Evolutionary conservation across 208 protist genomes (phyloP).

Genomic region (Wallacemonas rigidus): DNA sequence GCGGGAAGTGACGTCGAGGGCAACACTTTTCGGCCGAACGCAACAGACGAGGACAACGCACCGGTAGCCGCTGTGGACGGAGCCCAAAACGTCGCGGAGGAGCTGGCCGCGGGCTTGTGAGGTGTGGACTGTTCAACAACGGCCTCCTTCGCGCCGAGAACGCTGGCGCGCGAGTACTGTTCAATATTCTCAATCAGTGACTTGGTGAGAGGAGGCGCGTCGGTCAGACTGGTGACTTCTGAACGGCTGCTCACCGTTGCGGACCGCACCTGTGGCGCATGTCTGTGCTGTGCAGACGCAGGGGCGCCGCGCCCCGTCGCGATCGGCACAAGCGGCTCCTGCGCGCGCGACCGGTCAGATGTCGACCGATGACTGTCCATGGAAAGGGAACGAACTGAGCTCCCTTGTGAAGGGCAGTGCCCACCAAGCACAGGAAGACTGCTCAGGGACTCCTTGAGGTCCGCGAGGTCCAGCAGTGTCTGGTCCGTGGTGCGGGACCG

Average conservation of each 20-base stretch:
- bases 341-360: background rate
- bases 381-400: background rate
- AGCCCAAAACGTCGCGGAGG: too few species aligned
- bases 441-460: background rate
- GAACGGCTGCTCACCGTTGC: background rate
- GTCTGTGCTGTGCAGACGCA: background rate
- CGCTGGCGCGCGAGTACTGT: too few species aligned
- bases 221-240: background rate
- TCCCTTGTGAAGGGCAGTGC: background rate
- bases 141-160: too few species aligned
- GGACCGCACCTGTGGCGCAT: background rate
- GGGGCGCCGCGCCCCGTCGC: too few species aligned
- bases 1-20: too few species aligned
- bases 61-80: too few species aligned
- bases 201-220: background rate
- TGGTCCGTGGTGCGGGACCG: background rate
- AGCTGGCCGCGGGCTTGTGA: too few species aligned
- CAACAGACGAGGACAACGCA: too few species aligned
- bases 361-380: background rate
- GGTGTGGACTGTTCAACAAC: too few species aligned
- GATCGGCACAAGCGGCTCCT: slow-evolving; percentile 1
- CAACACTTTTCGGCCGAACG: too few species aligned
- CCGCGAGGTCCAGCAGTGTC: background rate
- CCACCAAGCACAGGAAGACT: slow-evolving; percentile 9
- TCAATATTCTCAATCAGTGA: too few species aligned